These are phyloP conservation scores for Phytopythium chamaehyphon DNA, from an alignment of 352 stramenopile genomes.

Conservation along the genomic window DNA sequence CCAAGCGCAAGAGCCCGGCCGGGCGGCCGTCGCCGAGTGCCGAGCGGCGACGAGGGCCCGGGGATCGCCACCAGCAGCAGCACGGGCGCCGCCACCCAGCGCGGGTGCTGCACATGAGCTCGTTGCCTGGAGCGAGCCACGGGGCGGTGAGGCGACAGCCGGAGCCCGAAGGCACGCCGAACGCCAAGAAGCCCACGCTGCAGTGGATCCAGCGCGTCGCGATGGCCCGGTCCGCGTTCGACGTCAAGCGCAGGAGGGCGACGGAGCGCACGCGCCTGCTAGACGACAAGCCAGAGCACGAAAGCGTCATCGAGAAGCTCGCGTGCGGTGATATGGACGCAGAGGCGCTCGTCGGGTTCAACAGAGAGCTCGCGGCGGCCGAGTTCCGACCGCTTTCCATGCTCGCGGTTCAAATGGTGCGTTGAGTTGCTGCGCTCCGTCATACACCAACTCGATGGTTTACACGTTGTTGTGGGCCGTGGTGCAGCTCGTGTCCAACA, in stretches of 20 bases:
- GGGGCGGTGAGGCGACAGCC: background rate
- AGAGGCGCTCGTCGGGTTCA: background rate
- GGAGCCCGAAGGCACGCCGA: conserved; percentile 3
- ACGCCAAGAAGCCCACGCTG: background rate
- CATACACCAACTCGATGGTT: background rate
- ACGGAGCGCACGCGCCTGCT: conserved; percentile 6
- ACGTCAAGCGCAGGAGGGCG: background rate
- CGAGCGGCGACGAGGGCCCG: no score
- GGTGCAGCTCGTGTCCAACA: conserved; percentile 41
- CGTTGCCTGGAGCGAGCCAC: background rate
- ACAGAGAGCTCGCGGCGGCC: conserved; percentile 1
- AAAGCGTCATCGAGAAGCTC: conserved; percentile 1
- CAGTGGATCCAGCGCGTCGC: background rate
- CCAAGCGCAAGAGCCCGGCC: background rate
- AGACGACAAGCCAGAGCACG: conserved; percentile 1
- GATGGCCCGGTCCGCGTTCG: background rate
- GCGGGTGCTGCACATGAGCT: background rate
- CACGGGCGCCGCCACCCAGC: background rate
- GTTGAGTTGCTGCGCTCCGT: background rate
- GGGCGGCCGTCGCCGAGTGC: no score
- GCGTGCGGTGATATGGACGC: background rate
- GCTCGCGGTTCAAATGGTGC: conserved; percentile 7
- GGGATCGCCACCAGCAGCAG: background rate
- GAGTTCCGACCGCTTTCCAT: conserved; percentile 3
- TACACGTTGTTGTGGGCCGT: background rate